Conservation (phyloP, 495 filamentous ascomycete genomes). For the Chaetomidium leptoderma region DNA sequence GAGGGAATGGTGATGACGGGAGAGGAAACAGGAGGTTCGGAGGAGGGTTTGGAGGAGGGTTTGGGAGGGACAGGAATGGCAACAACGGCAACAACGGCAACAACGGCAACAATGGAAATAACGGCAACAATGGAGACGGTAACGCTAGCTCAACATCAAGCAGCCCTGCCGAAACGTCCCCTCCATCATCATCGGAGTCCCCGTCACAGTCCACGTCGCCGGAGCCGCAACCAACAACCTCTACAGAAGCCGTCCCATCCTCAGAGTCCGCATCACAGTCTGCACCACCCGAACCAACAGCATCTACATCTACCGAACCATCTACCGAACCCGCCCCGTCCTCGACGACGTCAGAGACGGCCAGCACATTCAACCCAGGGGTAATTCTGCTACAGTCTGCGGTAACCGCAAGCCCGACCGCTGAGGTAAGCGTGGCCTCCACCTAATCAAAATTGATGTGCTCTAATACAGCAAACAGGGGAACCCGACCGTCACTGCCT, state of each 20-base stretch:
- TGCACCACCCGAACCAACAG: constrained; percentile 1
- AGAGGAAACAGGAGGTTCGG: background rate
- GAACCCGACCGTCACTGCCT: constrained; percentile 11
- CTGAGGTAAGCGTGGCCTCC: constrained; percentile 16
- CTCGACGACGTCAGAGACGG: background rate
- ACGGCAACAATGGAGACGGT: background rate
- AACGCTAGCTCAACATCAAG: background rate
- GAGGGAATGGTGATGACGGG: background rate
- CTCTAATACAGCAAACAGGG: constrained; percentile 9
- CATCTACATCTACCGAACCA: background rate
- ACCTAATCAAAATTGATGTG: too few relatives aligned
- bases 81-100: background rate
- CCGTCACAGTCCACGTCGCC: background rate
- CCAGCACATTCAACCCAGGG: constrained; percentile 2
- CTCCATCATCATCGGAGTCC: background rate
- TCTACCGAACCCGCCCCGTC: background rate
- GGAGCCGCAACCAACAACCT: background rate
- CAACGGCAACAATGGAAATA: background rate
- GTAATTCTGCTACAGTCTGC: constrained; percentile 11
- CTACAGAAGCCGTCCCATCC: background rate
- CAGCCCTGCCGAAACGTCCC: background rate
- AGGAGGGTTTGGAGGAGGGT: background rate
- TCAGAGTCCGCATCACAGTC: background rate
- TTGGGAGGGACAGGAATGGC: constrained; percentile 4
- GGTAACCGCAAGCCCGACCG: background rate